Conservation (phyloP, 2,329 filamentous ascomycete genomes). For the Balansia obtecta region DNA sequence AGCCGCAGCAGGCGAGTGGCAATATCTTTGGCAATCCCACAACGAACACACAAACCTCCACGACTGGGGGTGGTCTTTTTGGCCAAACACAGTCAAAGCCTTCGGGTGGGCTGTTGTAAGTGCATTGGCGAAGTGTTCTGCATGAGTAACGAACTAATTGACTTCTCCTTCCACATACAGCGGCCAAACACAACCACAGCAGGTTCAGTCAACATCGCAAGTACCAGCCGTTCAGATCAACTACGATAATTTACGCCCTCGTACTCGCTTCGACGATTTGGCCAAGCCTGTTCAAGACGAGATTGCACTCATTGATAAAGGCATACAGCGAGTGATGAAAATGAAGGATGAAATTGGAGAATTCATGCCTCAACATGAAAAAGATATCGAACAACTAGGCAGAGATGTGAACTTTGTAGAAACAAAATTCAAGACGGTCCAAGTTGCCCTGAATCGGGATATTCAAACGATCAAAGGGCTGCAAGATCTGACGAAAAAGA, state of each 20-base stretch:
- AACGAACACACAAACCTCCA: constrained; percentile 10
- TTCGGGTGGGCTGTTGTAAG: constrained; percentile 21
- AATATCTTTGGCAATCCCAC: constrained; percentile 18
- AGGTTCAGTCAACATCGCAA: constrained; percentile 30
- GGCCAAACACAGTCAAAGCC: constrained; percentile 23
- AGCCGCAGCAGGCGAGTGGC: constrained; percentile 15
- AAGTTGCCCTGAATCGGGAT: constrained; percentile 39
- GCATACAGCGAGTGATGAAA: constrained; percentile 68
- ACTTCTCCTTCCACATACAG: constrained; percentile 8
- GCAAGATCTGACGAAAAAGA: constrained; percentile 44
- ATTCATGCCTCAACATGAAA: constrained; percentile 45
- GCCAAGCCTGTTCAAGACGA: constrained; percentile 68
- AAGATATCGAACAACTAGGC: constrained; percentile 33
- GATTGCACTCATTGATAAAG: constrained; percentile 65
- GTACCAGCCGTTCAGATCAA: constrained; percentile 69
- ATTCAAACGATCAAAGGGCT: constrained; percentile 52
- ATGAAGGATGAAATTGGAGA: constrained; percentile 66
- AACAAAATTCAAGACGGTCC: constrained; percentile 32
- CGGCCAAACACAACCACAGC: constrained; percentile 18
- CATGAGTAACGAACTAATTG: background rate
- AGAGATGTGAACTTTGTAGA: constrained; percentile 36
- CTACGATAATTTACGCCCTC: constrained; percentile 64
- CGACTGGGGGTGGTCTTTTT: constrained; percentile 15
- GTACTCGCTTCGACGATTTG: constrained; percentile 85
- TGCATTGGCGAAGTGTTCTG: background rate